Evolutionary conservation across 768 basidiomycete species (phyloP), one percentile per base, ranked within the genome.

Genomic region (Termitomyces sp.): DNA sequence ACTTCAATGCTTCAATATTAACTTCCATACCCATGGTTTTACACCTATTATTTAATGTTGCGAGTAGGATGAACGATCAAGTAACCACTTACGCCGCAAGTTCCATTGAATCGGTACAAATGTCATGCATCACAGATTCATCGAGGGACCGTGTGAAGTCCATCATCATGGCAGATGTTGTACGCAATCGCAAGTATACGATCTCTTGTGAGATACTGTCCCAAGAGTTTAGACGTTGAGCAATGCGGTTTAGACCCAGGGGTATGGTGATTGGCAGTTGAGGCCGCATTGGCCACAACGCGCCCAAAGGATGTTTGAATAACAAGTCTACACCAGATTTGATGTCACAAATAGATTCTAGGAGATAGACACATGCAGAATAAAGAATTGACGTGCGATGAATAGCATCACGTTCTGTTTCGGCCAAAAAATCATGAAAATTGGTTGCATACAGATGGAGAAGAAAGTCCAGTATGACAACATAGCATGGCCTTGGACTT

Each of bases 91-190:
- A 58, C 62, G 53, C 56, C 6, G 51, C 32, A 33, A 62, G 36
- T 33, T 60, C 62, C 24, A 60, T 30, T 9, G 55, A 44, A 45
- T 60, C 62, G 13, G 18, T 20, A n/a, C 55, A 55, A 22, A 58
- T 26, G 32, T 62, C 62, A 43, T 55, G 24, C 38, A 62, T 47
- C 11, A 57, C 14, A 16, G 56, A 55, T 30, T 57, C 45, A 43
- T 58, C 45, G 11, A 59, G 33, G 7, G 43, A 36, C 10, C 62
- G 52, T 10, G 40, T 52, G 16, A 30, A 52, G 16, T 60, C 49
- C 14, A 57, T 14, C 33, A 55, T 45, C 44, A 58, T 47, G 11
- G 55, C 56, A 18, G 48, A 52, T 9, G 33, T 49, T 22, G 59
- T 26, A 10, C 52, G 33, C 24, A 60, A 11, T 28, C 61, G 16